phyloP scores from a whole-genome alignment of 768 basidiomycete species.

The Auriculariales sp. region DNA sequence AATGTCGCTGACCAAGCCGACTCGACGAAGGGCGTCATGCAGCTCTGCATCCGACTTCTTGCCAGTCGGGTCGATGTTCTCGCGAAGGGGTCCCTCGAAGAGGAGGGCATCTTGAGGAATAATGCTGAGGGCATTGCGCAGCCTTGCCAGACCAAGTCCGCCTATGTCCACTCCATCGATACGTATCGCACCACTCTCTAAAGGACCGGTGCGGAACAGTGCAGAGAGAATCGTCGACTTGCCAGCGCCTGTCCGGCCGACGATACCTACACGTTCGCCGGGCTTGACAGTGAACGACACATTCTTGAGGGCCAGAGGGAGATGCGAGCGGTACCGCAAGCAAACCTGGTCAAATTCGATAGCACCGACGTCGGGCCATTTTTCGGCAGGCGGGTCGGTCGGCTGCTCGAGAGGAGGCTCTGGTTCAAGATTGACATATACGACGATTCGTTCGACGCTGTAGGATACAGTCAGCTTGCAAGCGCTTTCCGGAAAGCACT shows the following conservation, averaged over 20 bases:
- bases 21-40: not conserved
- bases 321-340: slow-evolving; percentile 45
- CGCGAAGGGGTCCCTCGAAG: not conserved
- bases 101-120: slow-evolving; percentile 28
- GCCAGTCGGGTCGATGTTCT: not conserved
- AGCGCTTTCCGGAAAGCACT: slow-evolving; percentile 8
- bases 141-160: slow-evolving; percentile 19
- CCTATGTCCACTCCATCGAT: slow-evolving; percentile 19
- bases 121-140: slow-evolving; percentile 19
- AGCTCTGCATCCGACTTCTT: not conserved
- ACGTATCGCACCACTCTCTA: slow-evolving; percentile 15
- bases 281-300: slow-evolving; percentile 39
- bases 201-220: slow-evolving; percentile 22
- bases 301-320: slow-evolving; percentile 50
- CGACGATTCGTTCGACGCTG: slow-evolving; percentile 44
- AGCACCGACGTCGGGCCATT: slow-evolving; percentile 37
- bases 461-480: not conserved
- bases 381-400: slow-evolving; percentile 28
- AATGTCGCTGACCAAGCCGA: not conserved
- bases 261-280: slow-evolving; percentile 39
- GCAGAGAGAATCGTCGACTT: slow-evolving; percentile 11
- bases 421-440: slow-evolving; percentile 45
- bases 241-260: slow-evolving; percentile 34
- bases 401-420: slow-evolving; percentile 32
- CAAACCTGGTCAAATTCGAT: slow-evolving; percentile 42